Evolutionary conservation across 768 basidiomycete genomes (phyloP), one percentile per base, ranked within the genome.

Genomic region (Vararia minispora): DNA sequence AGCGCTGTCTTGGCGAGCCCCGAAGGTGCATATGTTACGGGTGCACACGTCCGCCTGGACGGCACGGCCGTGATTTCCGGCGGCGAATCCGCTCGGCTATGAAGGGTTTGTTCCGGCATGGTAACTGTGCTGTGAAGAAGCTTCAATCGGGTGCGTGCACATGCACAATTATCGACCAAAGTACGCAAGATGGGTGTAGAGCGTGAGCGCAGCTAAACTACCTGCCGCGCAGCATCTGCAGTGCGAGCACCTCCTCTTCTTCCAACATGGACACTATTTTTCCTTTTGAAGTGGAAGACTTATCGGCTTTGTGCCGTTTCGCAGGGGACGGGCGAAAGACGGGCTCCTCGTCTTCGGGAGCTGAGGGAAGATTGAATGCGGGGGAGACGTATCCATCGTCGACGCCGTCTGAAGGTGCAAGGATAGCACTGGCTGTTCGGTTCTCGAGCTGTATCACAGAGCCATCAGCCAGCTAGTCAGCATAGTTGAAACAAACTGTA

Each of bases 361-460:
- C 43, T 45, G 53, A 56, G 2, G 65, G 62, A 16, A 79, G 47
- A 45, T 78, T 73, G 47, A 87, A 82, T 27, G 74, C 72, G 1
- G 82, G 85, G 1, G 77, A 79, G 8, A 76, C 69, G 54, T 83
- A 81, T 0, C 81, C 80, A 48, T 80, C 78, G 43, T 72, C 73
- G 6, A 24, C 10, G 27, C 66, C 57, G 2, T 53, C 64, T 17
- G 59, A 52, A 14, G 62, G 60, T 13, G 64, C 60, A 26, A 69
- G 50, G 4, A 56, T 61, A 12, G 52, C 44, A 8, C 42, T 58
- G 3, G 50, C 62, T 37, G 30, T 6, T 47, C 22, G 34, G 9
- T 26, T 24, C 49, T 61, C 52, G 33, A 45, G 39, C 42, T 46
- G 28, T 22, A 20, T 28, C 18, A 32, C 28, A 37, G 13, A 5